phyloP scores from a whole-genome alignment of 2,329 filamentous ascomycete genomes.

The Gaeumannomyces sp. region DNA sequence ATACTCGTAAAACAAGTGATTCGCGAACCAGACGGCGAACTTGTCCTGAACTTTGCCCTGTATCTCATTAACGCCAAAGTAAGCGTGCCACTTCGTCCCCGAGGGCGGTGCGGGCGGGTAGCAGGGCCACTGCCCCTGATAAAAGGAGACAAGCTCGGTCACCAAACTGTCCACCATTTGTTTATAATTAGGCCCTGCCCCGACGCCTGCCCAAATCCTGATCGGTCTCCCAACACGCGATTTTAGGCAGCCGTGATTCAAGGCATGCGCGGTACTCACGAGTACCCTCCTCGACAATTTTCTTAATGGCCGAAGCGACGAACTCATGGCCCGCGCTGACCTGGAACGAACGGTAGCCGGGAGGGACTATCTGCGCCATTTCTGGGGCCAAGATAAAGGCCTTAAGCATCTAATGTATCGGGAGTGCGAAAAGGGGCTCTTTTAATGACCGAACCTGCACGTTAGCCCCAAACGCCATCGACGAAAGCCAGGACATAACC shows the following conservation, averaged over 20 bases:
- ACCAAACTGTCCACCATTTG: not conserved
- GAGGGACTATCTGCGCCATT: not conserved
- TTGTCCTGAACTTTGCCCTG: not conserved
- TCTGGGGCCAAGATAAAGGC: not conserved
- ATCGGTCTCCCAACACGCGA: too few species aligned
- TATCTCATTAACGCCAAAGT: not conserved
- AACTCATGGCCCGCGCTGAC: not conserved
- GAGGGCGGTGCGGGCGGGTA: not conserved
- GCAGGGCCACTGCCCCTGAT: not conserved
- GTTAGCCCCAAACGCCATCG: not conserved
- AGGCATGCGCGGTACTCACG: not conserved
- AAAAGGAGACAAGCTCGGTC: not conserved
- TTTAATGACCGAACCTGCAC: not conserved
- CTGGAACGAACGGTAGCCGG: not conserved
- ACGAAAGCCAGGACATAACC: slow-evolving; percentile 2
- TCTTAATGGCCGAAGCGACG: not conserved
- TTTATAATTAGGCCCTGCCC: not conserved
- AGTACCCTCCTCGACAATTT: not conserved
- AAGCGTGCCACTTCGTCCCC: not conserved
- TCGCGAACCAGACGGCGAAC: not conserved
- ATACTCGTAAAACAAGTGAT: not conserved
- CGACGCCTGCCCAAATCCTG: not conserved
- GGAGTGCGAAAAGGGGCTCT: not conserved
- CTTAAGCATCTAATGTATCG: not conserved
- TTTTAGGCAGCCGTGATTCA: too few species aligned